Conservation (phyloP, 306 rosid genomes). For the Cucumis cinereus region DNA sequence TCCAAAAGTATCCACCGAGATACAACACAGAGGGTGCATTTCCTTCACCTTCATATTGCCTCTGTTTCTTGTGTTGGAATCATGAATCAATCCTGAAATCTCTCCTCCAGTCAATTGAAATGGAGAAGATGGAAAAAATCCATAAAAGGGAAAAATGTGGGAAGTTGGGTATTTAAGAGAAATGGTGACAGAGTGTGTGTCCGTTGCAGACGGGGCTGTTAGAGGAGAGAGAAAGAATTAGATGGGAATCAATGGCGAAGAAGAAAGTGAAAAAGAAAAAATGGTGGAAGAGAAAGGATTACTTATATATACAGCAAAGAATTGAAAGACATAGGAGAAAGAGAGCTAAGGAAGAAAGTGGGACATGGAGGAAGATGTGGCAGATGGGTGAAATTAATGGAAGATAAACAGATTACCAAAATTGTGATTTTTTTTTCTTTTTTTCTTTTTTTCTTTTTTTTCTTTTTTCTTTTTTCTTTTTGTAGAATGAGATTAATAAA, state of each 20-base stretch:
- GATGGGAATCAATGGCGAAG: slow-evolving; percentile 8
- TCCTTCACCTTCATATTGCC: slow-evolving; percentile 70
- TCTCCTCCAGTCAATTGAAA: not conserved
- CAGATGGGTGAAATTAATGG: not conserved
- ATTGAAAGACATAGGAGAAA: not conserved
- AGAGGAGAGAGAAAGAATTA: slow-evolving; percentile 10
- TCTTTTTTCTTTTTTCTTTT: no score
- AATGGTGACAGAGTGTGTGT: not conserved
- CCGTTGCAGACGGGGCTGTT: slow-evolving; percentile 13
- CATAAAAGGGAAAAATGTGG: not conserved
- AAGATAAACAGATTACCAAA: not conserved
- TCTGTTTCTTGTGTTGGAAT: not conserved
- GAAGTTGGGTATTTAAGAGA: not conserved
- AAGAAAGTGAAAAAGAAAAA: not conserved
- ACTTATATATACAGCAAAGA: not conserved
- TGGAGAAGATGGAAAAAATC: not conserved
- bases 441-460: no score
- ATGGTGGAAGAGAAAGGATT: not conserved
- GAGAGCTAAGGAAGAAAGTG: not conserved
- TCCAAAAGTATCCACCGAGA: slow-evolving; percentile 63
- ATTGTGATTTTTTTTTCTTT: not conserved
- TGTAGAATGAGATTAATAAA: no score
- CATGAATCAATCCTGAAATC: not conserved
- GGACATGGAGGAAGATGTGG: not conserved
- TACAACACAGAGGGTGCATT: slow-evolving; percentile 89